Base-by-base conservation (phyloP, 768 basidiomycete species). In the Udeniomyces megalosporus region DNA sequence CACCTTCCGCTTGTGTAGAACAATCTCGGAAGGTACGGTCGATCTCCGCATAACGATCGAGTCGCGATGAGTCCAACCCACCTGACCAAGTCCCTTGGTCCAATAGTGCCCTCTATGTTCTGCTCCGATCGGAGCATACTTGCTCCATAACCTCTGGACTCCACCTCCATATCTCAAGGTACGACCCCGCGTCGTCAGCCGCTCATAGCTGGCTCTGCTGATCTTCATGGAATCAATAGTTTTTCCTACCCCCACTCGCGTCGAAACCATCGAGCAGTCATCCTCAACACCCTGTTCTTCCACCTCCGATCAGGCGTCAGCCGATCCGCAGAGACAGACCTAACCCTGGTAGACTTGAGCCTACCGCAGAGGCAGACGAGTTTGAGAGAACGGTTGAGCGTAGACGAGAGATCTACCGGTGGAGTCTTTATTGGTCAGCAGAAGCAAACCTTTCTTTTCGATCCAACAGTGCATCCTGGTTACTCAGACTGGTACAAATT, bases 371-470 rank as follows among this genome's bases (percentile, higher is more conserved):
- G 61, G 77, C 74, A 2, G 87, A 89, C 71, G 81, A 81, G 58
- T 77, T 93, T 31, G 84, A 90, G 62, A 75, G 81, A 12, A 85
- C 88, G 1, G 80, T 93, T 45, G 78, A 79, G 34, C 80, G 79
- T 66, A 77, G 91, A 50, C 78, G 82, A 64, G 86, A 86, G 85
- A 76, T 95, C 26, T 95, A 93, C 70, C 76, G 80, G 46, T 82
- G 88, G 66, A 74, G 81, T 63, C 74, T 92, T 8, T 17, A 17
- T 8, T 42, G 38, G 38, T 42, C 38, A 42, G 38, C 17, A n/a
- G n/a, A n/a, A n/a, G n/a, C n/a, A n/a, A n/a, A n/a, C n/a, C n/a
- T n/a, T n/a, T n/a, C n/a, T n/a, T n/a, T n/a, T n/a, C n/a, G n/a
- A n/a, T n/a, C n/a, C n/a, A n/a, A n/a, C n/a, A n/a, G n/a, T n/a